Percentiles rank a stretch among this genome's conserved stretches.
These are phyloP conservation scores for Posidonia australis DNA, from an alignment of 106 monocot species.

Conservation along the genomic window DNA sequence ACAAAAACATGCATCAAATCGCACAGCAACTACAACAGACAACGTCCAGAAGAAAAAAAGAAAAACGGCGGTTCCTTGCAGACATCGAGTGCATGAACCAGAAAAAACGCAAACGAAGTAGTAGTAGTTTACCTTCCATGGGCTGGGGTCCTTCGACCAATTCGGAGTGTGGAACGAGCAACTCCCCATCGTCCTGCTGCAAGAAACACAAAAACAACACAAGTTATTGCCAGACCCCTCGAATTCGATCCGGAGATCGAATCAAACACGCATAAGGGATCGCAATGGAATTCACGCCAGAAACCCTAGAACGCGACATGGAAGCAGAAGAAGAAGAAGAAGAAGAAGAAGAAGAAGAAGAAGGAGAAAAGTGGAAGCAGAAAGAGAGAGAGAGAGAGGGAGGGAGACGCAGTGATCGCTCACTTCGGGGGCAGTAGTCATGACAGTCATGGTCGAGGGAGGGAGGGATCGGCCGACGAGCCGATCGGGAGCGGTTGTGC, in stretches of 20 bases:
- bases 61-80: neutral
- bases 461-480: no score
- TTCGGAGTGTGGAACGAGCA: conserved; percentile 53
- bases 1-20: neutral
- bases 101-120: neutral
- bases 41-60: neutral
- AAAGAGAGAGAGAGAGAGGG: neutral
- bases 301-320: conserved; percentile 6
- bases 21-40: neutral
- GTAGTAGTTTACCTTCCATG: conserved; percentile 42
- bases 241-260: neutral
- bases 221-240: neutral
- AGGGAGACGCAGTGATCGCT: no score
- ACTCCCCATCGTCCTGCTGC: conserved; percentile 58
- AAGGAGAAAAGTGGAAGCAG: neutral
- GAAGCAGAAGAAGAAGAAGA: neutral
- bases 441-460: no score
- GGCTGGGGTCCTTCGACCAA: conserved; percentile 45
- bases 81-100: neutral
- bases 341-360: neutral
- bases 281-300: conserved; percentile 58
- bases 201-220: conserved; percentile 1
- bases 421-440: no score
- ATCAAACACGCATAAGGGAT: conserved; percentile 42
- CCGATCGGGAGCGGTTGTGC: no score